These are phyloP conservation scores for Ilex aquifolium DNA, from an alignment of 257 asterid species.

Conservation along the genomic window DNA sequence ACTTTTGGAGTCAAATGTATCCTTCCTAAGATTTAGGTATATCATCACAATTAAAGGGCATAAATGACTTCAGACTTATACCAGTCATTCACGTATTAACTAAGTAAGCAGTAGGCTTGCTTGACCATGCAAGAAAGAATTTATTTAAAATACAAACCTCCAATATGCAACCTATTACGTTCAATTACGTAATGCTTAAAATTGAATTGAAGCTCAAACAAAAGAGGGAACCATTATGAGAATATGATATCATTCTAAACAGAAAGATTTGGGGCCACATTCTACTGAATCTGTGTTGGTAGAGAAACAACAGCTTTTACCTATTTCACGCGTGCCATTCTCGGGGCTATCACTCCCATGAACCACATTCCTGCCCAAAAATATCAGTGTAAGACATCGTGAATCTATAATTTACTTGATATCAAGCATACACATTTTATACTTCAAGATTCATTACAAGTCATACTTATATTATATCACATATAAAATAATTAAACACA, in stretches of 20 bases:
- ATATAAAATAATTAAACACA: background rate
- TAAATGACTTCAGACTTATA: no score
- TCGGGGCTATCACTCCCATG: slow-evolving; percentile 98
- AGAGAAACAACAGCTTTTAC: slow-evolving; percentile 24
- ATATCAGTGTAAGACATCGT: background rate
- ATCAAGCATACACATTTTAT: no score
- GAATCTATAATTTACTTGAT: background rate
- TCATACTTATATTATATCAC: no score
- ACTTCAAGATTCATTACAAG: background rate
- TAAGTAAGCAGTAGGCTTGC: no score
- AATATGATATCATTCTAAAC: background rate
- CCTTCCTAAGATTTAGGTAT: background rate
- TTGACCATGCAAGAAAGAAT: no score
- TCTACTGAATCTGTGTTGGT: background rate
- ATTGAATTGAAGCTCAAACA: background rate
- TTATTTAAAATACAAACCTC: no score
- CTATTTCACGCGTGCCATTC: slow-evolving; percentile 81
- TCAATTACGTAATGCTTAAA: no score
- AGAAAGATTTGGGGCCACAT: no score
- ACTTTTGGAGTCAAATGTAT: background rate
- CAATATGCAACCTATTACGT: no score
- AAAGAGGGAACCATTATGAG: background rate
- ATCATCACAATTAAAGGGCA: no score
- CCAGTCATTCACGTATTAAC: no score
- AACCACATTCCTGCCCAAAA: slow-evolving; percentile 70